phyloP scores from a whole-genome alignment of 164 flowering plant species.

The Liriodendron chinense region DNA sequence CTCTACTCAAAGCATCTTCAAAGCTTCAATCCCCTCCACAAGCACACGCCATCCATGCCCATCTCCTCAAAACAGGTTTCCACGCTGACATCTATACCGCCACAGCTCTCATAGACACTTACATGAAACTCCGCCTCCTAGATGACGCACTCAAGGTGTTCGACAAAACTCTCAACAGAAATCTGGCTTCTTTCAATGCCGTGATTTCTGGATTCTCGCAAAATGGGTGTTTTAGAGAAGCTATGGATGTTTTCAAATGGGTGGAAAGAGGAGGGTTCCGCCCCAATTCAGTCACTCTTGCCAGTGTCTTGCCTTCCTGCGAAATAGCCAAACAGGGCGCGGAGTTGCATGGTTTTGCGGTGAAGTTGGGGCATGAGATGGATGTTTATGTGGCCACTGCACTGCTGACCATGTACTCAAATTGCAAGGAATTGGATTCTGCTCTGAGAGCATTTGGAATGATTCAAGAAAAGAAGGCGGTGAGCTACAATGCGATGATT shows the following conservation, averaged over 20 bases:
- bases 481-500: constrained; percentile 62
- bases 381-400: constrained; percentile 66
- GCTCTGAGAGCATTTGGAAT: constrained; percentile 43
- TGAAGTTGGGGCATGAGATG: constrained; percentile 55
- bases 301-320: constrained; percentile 49
- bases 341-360: constrained; percentile 53
- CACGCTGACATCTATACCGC: constrained; percentile 28
- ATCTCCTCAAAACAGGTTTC: constrained; percentile 53
- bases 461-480: constrained; percentile 45
- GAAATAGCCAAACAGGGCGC: constrained; percentile 27
- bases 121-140: constrained; percentile 31
- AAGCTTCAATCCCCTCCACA: constrained; percentile 30
- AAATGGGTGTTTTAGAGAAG: constrained; percentile 42
- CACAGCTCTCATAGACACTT: constrained; percentile 47
- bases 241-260: constrained; percentile 33
- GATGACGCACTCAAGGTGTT: constrained; percentile 51
- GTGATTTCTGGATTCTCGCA: constrained; percentile 52
- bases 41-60: constrained; percentile 53
- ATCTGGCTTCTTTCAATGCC: constrained; percentile 41
- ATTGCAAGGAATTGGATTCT: constrained; percentile 31
- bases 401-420: constrained; percentile 51
- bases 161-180: constrained; percentile 52
- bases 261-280: constrained; percentile 22
- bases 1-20: constrained; percentile 64
- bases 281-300: constrained; percentile 61